These are phyloP conservation scores for Phytopythium boreale DNA, from an alignment of 352 stramenopile genomes.

Conservation along the genomic window DNA sequence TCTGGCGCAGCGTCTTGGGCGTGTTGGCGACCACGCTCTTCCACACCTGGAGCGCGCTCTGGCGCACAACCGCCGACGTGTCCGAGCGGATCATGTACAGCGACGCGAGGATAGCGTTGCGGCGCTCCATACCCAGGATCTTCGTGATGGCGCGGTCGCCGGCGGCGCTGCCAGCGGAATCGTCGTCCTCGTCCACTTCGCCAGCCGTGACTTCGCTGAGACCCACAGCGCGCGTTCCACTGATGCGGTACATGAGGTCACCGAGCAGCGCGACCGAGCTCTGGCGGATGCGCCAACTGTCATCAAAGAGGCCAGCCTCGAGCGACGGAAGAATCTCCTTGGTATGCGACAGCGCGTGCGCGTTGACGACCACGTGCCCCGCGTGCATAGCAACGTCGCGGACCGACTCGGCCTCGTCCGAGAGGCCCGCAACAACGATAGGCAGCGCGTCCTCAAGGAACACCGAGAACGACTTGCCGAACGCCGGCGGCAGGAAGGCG, in stretches of 20 bases:
- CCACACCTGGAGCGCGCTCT: conserved; percentile 97
- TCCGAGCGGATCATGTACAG: conserved; percentile 99
- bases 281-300: conserved; percentile 98
- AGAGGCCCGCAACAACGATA: conserved; percentile 96
- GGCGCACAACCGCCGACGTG: conserved; percentile 94
- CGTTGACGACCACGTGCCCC: conserved; percentile 97
- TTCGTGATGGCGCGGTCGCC: conserved; percentile 87
- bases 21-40: conserved; percentile 99
- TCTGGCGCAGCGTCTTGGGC: conserved; percentile 96
- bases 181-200: conserved; percentile 85
- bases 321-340: conserved; percentile 97
- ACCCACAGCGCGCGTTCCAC: conserved; percentile 93
- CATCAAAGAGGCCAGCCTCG: conserved; percentile 95
- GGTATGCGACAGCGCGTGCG: conserved; percentile 95
- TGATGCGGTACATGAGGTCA: conserved; percentile 96
- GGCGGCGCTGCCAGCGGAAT: conserved; percentile 73
- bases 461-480: conserved; percentile 92
- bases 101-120: conserved; percentile 95
- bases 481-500: conserved; percentile 96
- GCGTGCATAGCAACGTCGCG: conserved; percentile 97
- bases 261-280: conserved; percentile 96
- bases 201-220: conserved; percentile 38
- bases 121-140: conserved; percentile 91
- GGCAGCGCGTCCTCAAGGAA: conserved; percentile 95
- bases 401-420: conserved; percentile 98